Conservation (phyloP, 306 rosid genomes). For the Ceratonia siliqua region DNA sequence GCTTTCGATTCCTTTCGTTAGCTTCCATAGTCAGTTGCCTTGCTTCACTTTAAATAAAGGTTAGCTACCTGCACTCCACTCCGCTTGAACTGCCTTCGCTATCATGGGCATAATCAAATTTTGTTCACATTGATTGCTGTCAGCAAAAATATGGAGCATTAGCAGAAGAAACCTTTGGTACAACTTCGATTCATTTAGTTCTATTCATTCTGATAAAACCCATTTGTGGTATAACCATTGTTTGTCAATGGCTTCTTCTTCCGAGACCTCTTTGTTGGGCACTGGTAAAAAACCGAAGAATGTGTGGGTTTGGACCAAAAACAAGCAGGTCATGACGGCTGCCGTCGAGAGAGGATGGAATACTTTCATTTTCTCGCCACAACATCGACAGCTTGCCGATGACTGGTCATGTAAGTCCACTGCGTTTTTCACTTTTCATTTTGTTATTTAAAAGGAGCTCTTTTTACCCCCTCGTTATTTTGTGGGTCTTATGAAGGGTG, state of each 20-base stretch:
- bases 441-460: constrained; percentile 11
- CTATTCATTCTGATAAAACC: constrained; percentile 23
- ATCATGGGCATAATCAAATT: background rate
- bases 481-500: background rate
- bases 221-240: constrained; percentile 27
- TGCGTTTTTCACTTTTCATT: background rate
- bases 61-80: background rate
- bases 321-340: constrained; percentile 74
- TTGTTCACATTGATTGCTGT: background rate
- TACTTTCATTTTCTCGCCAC: constrained; percentile 67
- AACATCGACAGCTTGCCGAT: constrained; percentile 54
- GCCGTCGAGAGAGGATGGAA: constrained; percentile 95
- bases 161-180: constrained; percentile 35
- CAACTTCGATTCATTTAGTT: background rate
- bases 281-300: constrained; percentile 50
- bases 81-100: background rate
- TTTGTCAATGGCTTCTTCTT: constrained; percentile 40
- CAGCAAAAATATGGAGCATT: constrained; percentile 39
- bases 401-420: constrained; percentile 77
- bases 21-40: constrained; percentile 8
- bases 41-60: constrained; percentile 7
- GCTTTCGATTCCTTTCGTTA: background rate
- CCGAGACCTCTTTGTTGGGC: constrained; percentile 35
- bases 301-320: constrained; percentile 86
- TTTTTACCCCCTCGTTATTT: constrained; percentile 17